These are phyloP conservation scores for Dentiscutata heterogama DNA, from an alignment of 371 early-diverging fungal species.

Conservation along the genomic window DNA sequence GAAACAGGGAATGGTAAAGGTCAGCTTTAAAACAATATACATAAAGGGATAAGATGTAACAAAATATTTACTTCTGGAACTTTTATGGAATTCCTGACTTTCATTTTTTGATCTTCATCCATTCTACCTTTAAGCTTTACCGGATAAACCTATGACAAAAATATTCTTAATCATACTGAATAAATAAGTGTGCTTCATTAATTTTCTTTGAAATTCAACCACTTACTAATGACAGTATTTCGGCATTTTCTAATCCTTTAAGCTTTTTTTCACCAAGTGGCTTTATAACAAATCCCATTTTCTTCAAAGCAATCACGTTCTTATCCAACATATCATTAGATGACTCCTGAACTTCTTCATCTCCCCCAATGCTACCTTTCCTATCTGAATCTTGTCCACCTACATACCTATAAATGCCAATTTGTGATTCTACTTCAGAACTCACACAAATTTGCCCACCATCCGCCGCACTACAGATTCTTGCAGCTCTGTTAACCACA, in stretches of 20 bases:
- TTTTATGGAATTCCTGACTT: neutral
- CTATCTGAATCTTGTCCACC: conserved; percentile 46
- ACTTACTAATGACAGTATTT: conserved; percentile 81
- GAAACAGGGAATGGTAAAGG: neutral
- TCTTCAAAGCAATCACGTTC: conserved; percentile 72
- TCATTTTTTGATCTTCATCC: conserved; percentile 42
- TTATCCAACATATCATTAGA: conserved; percentile 54
- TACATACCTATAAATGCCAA: conserved; percentile 56
- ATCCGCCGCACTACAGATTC: conserved; percentile 90
- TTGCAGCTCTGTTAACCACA: conserved; percentile 90
- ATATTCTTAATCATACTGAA: neutral
- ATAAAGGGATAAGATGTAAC: neutral
- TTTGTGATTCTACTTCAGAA: conserved; percentile 70
- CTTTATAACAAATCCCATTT: conserved; percentile 76
- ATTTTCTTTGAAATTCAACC: conserved; percentile 26
- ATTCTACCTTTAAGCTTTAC: conserved; percentile 41
- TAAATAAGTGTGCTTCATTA: neutral
- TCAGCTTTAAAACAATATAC: neutral
- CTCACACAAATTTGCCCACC: conserved; percentile 91
- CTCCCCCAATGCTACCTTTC: conserved; percentile 41
- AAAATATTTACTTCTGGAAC: conserved; percentile 1
- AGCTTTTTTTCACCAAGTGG: conserved; percentile 85
- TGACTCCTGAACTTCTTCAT: conserved; percentile 48
- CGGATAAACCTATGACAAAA: conserved; percentile 9
- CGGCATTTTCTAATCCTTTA: conserved; percentile 92